Evolutionary conservation across 1,284 basidiomycete genomes (phyloP).

Genomic region (Pseudozyma pruni): DNA sequence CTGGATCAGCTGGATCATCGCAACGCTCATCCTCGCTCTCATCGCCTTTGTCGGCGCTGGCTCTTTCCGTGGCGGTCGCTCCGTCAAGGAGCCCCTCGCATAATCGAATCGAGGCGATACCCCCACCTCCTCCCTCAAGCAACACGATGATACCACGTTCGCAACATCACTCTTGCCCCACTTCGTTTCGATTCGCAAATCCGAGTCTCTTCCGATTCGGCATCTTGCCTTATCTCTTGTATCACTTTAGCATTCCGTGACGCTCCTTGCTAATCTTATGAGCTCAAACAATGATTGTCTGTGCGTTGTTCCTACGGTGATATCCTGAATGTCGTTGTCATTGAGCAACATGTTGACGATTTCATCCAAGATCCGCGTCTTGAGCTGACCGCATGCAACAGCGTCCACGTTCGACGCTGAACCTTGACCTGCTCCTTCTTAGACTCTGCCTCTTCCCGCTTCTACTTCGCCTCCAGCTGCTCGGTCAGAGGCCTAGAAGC

Average conservation of each 20-base stretch:
- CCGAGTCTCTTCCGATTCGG: neutral
- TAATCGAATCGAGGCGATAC: slow-evolving; percentile 4
- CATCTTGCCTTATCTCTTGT: slow-evolving; percentile 3
- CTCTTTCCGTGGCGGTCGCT: slow-evolving; percentile 66
- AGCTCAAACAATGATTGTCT: neutral
- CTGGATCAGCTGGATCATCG: slow-evolving; percentile 64
- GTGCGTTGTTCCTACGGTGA: too few species aligned
- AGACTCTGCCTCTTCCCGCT: too few species aligned
- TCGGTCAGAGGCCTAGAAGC: too few species aligned
- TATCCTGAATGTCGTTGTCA: too few species aligned
- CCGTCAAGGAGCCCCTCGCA: slow-evolving; percentile 63
- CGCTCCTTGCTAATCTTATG: slow-evolving; percentile 26
- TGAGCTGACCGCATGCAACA: too few species aligned
- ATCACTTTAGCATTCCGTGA: too few species aligned
- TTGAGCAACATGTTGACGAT: too few species aligned
- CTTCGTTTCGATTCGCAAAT: slow-evolving; percentile 8
- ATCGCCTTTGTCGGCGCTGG: slow-evolving; percentile 57
- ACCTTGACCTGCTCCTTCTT: too few species aligned
- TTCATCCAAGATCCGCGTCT: too few species aligned
- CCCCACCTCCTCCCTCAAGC: neutral
- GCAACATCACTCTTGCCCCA: neutral
- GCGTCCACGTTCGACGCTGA: too few species aligned
- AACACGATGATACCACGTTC: slow-evolving; percentile 34
- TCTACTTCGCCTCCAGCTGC: too few species aligned
- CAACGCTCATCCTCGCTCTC: slow-evolving; percentile 59